A percentile compares a stretch with the other conserved stretches of the same genome.
Conservation (phyloP, 768 basidiomycete species). For the Boletellus ananiceps region DNA sequence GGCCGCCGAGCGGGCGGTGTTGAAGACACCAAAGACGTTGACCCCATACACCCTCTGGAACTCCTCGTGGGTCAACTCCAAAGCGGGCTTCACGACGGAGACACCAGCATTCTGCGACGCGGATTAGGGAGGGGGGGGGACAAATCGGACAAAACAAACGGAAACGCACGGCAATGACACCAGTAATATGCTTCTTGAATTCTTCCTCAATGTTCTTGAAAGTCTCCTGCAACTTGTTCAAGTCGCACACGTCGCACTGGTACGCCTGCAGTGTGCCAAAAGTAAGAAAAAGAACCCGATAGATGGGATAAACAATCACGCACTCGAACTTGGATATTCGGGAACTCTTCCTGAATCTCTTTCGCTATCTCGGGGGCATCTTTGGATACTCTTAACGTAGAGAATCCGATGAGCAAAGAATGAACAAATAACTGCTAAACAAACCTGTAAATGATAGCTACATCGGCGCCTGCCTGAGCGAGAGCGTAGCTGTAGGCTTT, state of each 20-base stretch:
- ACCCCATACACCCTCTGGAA: constrained; percentile 51
- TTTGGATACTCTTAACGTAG: constrained; percentile 36
- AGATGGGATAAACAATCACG: not conserved
- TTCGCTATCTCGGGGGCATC: constrained; percentile 47
- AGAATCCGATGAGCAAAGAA: not conserved
- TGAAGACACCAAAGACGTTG: constrained; percentile 67
- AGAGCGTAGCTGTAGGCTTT: constrained; percentile 48
- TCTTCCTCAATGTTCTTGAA: constrained; percentile 49
- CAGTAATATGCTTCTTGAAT: constrained; percentile 39
- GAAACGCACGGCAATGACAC: constrained; percentile 49
- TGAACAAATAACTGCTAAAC: not conserved
- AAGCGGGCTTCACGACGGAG: constrained; percentile 57
- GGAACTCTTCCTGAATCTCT: constrained; percentile 44
- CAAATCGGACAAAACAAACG: not conserved
- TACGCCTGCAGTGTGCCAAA: constrained; percentile 42
- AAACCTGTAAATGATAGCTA: constrained; percentile 60
- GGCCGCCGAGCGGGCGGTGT: constrained; percentile 54
- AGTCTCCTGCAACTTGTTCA: constrained; percentile 38
- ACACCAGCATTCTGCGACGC: constrained; percentile 52
- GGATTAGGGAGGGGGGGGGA: not conserved
- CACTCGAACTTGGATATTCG: constrained; percentile 38
- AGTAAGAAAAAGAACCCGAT: not conserved
- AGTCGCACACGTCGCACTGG: constrained; percentile 55
- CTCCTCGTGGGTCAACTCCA: constrained; percentile 52
- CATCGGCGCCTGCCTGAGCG: constrained; percentile 50